Evolutionary conservation across 805 yeast genomes (phyloP), one percentile per base, ranked within the genome.

Genomic region (Yarrowia alimentaria): DNA sequence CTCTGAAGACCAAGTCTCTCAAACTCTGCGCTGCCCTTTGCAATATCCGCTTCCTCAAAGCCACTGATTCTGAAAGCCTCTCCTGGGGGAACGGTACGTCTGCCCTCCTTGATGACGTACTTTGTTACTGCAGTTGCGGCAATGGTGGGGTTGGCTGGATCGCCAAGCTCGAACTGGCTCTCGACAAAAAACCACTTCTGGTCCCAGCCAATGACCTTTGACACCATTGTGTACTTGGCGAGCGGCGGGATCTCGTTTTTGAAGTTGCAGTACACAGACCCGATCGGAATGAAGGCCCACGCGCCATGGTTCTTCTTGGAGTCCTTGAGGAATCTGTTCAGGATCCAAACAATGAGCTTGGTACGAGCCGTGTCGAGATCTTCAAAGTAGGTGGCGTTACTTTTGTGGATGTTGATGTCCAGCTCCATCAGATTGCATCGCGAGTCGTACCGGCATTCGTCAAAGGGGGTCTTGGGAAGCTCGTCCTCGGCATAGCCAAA

Each of bases 361-460:
- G 85, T 73, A 62, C 97, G 78, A 2, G 86, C 80, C 54, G 87
- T 72, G 62, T 90, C 97, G 62, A 87, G 69, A 57, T 90, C 97
- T 14, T 72, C 68, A 61, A 85, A 83, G 67, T 90, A 91, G 1
- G 95, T 84, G 5, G 91, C 80, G 64, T 91, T 91, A 52, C 84
- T 79, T 68, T 90, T 91, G 70, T 90, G 98, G 40, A 88, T 60
- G 61, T 87, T 87, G 69, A 85, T 77, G 65, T 90, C 97, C 61
- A 87, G 79, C 62, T 90, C 97, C 60, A 85, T 67, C 6, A 85
- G 79, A 1, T 91, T 81, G 25, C 84, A 85, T 55, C 77, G 78
- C 0, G 89, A 76, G 17, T 64, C 56, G 56, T 70, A 70, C 11
- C 63, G 59, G 0, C 70, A 60, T 35, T 75, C 70, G 12, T 70